phyloP scores from a whole-genome alignment of 257 asterid genomes.

The Solanum virginianum region DNA sequence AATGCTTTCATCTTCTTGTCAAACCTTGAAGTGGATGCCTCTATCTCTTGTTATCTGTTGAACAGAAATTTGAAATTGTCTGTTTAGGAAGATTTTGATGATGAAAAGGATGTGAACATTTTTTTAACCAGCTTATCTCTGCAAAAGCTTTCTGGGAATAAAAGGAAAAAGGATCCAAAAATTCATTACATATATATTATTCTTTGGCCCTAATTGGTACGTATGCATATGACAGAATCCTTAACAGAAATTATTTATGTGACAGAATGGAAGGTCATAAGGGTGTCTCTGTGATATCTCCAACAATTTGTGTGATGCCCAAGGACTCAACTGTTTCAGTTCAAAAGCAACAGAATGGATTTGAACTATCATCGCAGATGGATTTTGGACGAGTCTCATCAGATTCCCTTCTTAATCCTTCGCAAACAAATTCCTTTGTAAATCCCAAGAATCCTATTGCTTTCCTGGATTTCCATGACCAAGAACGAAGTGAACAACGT shows the following conservation, averaged over 20 bases:
- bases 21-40: background rate
- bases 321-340: constrained; percentile 23
- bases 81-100: background rate
- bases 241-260: background rate
- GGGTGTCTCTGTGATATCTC: constrained; percentile 24
- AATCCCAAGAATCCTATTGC: constrained; percentile 25
- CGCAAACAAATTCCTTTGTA: constrained; percentile 39
- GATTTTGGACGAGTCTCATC: constrained; percentile 60
- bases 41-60: background rate
- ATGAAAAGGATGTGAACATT: background rate
- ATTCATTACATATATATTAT: background rate
- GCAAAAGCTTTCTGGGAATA: background rate
- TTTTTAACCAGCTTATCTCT: background rate
- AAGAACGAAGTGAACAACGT: constrained; percentile 26
- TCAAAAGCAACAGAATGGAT: constrained; percentile 35
- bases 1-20: background rate
- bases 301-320: constrained; percentile 18
- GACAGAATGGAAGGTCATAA: constrained; percentile 50
- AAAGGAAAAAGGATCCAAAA: background rate
- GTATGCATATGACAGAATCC: background rate
- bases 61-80: background rate
- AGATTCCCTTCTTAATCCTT: constrained; percentile 52
- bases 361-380: constrained; percentile 21
- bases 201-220: background rate
- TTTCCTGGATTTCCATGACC: constrained; percentile 22